These are phyloP conservation scores for Diaporthe humulicola DNA, from an alignment of 2,329 filamentous ascomycete genomes.

Conservation along the genomic window DNA sequence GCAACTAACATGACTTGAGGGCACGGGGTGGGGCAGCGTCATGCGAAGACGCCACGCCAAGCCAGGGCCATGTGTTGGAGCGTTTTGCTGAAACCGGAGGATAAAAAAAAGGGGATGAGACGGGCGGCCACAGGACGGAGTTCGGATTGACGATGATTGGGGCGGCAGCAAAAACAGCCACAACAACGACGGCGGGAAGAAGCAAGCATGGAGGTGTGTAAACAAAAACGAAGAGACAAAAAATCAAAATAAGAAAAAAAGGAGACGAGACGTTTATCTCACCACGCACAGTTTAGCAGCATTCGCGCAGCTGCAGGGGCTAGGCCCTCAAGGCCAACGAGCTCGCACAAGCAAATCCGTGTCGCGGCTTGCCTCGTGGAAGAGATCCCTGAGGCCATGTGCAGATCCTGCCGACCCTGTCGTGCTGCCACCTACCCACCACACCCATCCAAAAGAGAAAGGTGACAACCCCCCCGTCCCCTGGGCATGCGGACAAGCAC, in stretches of 20 bases:
- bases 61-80: constrained; percentile 31
- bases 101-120: constrained; percentile 23
- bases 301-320: constrained; percentile 29
- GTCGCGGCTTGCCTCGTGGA: constrained; percentile 37
- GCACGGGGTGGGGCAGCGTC: constrained; percentile 25
- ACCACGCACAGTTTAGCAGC: not conserved
- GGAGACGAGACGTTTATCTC: constrained; percentile 1
- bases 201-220: not conserved
- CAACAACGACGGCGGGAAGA: not conserved
- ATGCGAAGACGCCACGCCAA: constrained; percentile 34
- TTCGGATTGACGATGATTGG: constrained; percentile 16
- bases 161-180: not conserved
- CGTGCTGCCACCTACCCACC: constrained; percentile 44
- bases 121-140: constrained; percentile 14
- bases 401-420: constrained; percentile 52
- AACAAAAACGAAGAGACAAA: not conserved
- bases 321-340: constrained; percentile 24
- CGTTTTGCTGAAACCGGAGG: constrained; percentile 29
- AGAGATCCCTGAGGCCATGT: constrained; percentile 55
- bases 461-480: not conserved
- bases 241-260: not conserved
- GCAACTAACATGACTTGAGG: constrained; percentile 26
- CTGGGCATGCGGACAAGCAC: not conserved
- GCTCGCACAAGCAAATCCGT: constrained; percentile 19
- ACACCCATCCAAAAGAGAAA: constrained; percentile 17